Percentiles rank a stretch among this genome's conserved stretches.
These are phyloP conservation scores for Colletotrichum plurivorum DNA, from an alignment of 2,329 filamentous ascomycete genomes.

Conservation along the genomic window DNA sequence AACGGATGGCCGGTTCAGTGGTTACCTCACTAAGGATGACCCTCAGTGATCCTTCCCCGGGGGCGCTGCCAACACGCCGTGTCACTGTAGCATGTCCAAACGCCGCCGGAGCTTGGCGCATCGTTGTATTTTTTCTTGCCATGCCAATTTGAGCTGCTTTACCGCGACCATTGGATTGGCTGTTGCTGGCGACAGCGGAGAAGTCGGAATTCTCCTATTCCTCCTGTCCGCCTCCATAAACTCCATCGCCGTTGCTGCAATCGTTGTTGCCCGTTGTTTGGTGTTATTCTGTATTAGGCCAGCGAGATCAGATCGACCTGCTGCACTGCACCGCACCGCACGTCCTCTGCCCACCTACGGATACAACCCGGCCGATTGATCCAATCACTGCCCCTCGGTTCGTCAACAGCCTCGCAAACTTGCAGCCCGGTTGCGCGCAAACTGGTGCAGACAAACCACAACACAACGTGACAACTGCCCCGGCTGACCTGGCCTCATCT, in stretches of 20 bases:
- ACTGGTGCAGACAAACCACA: constrained; percentile 9
- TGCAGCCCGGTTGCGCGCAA: constrained; percentile 11
- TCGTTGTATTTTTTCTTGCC: constrained; percentile 6
- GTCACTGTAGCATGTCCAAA: constrained; percentile 19
- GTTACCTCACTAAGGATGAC: background rate
- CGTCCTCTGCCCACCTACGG: background rate
- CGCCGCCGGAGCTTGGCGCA: constrained; percentile 20
- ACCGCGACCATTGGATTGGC: constrained; percentile 20
- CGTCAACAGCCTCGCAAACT: constrained; percentile 5
- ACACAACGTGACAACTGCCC: background rate
- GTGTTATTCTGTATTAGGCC: background rate
- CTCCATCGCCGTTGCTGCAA: background rate
- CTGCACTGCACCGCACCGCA: constrained; percentile 1
- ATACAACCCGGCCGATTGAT: background rate
- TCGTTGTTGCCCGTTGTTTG: background rate
- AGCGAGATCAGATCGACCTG: constrained; percentile 5
- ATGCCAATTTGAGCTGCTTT: background rate
- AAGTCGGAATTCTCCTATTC: constrained; percentile 23
- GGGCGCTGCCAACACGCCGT: background rate
- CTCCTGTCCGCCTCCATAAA: background rate
- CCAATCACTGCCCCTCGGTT: background rate
- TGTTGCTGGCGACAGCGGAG: constrained; percentile 16
- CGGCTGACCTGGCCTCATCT: background rate
- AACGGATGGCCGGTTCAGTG: constrained; percentile 1
- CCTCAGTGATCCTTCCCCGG: no score